A percentile compares a stretch with the other conserved stretches of the same genome.
phyloP scores from a whole-genome alignment of 768 basidiomycete genomes.

The Omphalotus guepiniiformis region DNA sequence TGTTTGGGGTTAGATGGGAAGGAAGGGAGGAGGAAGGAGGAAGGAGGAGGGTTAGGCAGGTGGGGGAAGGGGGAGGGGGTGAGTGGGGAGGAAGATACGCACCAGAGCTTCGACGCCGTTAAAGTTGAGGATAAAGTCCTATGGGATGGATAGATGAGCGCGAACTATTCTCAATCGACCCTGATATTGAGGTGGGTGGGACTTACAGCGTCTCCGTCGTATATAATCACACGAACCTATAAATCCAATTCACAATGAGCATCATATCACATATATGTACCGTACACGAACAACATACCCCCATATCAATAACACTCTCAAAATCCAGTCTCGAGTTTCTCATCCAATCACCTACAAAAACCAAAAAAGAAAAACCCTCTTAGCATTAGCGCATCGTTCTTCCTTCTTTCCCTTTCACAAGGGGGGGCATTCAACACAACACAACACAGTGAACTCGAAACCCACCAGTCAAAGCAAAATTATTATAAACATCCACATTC shows the following conservation, averaged over 20 bases:
- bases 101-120: slow-evolving; percentile 43
- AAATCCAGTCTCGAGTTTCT: slow-evolving; percentile 20
- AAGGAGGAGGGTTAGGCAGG: no score
- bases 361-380: no score
- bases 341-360: slow-evolving; percentile 36
- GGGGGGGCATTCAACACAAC: no score
- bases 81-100: neutral
- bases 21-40: no score
- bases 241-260: neutral
- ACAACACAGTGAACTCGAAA: neutral
- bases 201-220: slow-evolving; percentile 35
- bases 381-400: neutral
- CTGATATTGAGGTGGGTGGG: neutral
- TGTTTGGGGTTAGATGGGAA: slow-evolving; percentile 1
- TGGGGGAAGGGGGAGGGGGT: no score
- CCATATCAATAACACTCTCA: slow-evolving; percentile 37
- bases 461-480: slow-evolving; percentile 47
- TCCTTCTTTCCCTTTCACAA: no score
- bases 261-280: neutral
- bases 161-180: neutral
- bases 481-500: slow-evolving; percentile 38
- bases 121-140: slow-evolving; percentile 36
- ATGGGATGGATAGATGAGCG: neutral
- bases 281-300: slow-evolving; percentile 17
- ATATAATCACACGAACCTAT: slow-evolving; percentile 30